phyloP scores from a whole-genome alignment of 2,329 filamentous ascomycete genomes.

The Ceratocystis colombiana region DNA sequence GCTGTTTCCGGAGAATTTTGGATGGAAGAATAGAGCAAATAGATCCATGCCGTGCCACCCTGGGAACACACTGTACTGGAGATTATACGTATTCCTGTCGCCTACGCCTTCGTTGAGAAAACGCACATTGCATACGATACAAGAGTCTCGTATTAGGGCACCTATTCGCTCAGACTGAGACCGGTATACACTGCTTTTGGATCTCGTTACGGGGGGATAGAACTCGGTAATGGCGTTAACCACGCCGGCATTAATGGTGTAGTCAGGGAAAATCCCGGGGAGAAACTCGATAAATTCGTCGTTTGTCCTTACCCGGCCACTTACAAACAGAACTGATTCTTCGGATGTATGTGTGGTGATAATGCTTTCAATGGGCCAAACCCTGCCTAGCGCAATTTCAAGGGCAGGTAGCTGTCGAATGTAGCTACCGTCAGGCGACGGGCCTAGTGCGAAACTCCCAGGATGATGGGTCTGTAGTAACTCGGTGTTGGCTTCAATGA shows the following conservation, averaged over 20 bases:
- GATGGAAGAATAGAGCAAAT: slow-evolving; percentile 36
- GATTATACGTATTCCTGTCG: slow-evolving; percentile 33
- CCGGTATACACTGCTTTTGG: slow-evolving; percentile 27
- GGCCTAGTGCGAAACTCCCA: slow-evolving; percentile 32
- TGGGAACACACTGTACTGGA: slow-evolving; percentile 36
- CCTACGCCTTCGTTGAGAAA: slow-evolving; percentile 34
- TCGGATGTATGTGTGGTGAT: slow-evolving; percentile 31
- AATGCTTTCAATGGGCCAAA: slow-evolving; percentile 30
- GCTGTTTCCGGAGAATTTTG: slow-evolving; percentile 29
- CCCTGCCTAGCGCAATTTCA: slow-evolving; percentile 30
- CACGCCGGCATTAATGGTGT: slow-evolving; percentile 30
- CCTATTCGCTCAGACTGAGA: slow-evolving; percentile 30
- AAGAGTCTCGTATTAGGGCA: slow-evolving; percentile 32
- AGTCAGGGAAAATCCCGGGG: slow-evolving; percentile 31
- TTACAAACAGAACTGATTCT: slow-evolving; percentile 31
- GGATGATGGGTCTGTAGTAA: slow-evolving; percentile 29
- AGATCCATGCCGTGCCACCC: slow-evolving; percentile 37
- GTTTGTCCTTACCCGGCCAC: slow-evolving; percentile 30
- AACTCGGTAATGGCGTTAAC: slow-evolving; percentile 29
- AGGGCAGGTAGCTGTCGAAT: slow-evolving; percentile 32
- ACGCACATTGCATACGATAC: slow-evolving; percentile 35
- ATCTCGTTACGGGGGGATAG: slow-evolving; percentile 29
- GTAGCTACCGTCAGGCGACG: slow-evolving; percentile 31
- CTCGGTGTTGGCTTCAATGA: slow-evolving; percentile 30
- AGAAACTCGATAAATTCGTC: slow-evolving; percentile 32